Conservation (phyloP, 306 rosid genomes). For the Vigna trinervia region DNA sequence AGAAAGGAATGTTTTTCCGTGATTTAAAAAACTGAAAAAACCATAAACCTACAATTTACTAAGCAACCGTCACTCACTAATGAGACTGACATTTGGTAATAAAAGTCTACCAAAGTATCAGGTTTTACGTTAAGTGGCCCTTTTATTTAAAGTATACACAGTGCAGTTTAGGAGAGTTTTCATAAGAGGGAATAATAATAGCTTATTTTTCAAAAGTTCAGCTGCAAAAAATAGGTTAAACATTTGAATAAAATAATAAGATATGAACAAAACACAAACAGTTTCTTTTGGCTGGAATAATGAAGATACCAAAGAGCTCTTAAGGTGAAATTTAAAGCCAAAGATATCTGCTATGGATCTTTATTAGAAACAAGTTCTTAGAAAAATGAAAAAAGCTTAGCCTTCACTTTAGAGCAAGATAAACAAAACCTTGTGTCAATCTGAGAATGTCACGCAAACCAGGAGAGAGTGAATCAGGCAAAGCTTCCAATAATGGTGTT, state of each 20-base stretch:
- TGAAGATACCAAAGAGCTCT: conserved; percentile 12
- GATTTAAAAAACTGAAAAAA: conserved; percentile 22
- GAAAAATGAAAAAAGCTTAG: conserved; percentile 1
- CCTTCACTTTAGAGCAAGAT: conserved; percentile 20
- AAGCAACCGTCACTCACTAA: background rate
- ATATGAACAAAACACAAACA: background rate
- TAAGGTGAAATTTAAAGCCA: conserved; percentile 19
- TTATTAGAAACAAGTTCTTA: conserved; percentile 23
- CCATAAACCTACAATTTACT: conserved; percentile 2
- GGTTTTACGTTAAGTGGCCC: background rate
- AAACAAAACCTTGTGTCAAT: conserved; percentile 67
- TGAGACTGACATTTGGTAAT: background rate
- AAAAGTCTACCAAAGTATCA: background rate
- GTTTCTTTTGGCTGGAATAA: background rate
- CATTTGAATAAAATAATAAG: background rate
- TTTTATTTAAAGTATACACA: background rate
- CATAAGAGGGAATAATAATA: background rate
- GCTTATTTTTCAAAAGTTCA: background rate
- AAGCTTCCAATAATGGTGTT: conserved; percentile 64
- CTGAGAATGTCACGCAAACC: conserved; percentile 59
- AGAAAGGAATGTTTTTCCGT: background rate
- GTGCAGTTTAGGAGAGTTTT: background rate
- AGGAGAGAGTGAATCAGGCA: conserved; percentile 59
- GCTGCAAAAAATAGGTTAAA: no score
- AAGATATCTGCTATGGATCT: conserved; percentile 27